These are phyloP conservation scores for Carex scoparia DNA, from an alignment of 176 grass and related monocot genomes.

Conservation along the genomic window DNA sequence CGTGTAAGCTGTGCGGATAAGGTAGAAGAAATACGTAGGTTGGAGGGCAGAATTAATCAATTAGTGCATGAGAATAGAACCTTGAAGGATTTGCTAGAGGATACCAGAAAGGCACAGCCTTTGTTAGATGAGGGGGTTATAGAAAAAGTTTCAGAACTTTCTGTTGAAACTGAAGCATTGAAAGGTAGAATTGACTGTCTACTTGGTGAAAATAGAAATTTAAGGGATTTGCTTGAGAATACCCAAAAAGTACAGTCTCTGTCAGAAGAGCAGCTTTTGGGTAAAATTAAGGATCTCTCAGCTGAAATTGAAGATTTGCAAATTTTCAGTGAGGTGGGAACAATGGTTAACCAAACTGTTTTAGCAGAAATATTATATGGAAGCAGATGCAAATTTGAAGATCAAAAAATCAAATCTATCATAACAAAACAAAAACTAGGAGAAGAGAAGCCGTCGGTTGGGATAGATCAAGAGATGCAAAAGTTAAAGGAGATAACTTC, in stretches of 20 bases:
- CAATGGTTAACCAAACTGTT: conserved; percentile 29
- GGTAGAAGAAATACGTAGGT: conserved; percentile 23
- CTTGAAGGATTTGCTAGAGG: conserved; percentile 38
- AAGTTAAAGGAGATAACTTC: conserved; percentile 48
- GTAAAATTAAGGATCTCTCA: conserved; percentile 34
- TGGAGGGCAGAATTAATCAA: conserved; percentile 44
- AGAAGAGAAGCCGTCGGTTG: conserved; percentile 39
- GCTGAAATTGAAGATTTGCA: conserved; percentile 44
- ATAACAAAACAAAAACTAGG: conserved; percentile 39
- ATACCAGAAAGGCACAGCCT: conserved; percentile 37
- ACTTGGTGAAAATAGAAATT: conserved; percentile 44
- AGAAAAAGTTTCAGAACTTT: conserved; percentile 33
- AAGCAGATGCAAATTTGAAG: conserved; percentile 36
- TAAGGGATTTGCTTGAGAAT: conserved; percentile 42
- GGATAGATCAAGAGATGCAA: conserved; percentile 43
- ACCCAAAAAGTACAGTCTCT: conserved; percentile 34
- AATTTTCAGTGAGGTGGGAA: conserved; percentile 40
- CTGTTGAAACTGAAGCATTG: conserved; percentile 37
- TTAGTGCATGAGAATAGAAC: conserved; percentile 47
- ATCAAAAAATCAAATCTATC: conserved; percentile 25
- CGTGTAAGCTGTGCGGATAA: conserved; percentile 22
- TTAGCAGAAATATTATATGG: conserved; percentile 38
- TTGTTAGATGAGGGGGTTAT: conserved; percentile 28
- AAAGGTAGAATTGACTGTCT: conserved; percentile 42
- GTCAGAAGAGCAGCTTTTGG: conserved; percentile 25